Evolutionary conservation across 2,329 filamentous ascomycete species (phyloP).

Genomic region (Ceratocystis destructans): DNA sequence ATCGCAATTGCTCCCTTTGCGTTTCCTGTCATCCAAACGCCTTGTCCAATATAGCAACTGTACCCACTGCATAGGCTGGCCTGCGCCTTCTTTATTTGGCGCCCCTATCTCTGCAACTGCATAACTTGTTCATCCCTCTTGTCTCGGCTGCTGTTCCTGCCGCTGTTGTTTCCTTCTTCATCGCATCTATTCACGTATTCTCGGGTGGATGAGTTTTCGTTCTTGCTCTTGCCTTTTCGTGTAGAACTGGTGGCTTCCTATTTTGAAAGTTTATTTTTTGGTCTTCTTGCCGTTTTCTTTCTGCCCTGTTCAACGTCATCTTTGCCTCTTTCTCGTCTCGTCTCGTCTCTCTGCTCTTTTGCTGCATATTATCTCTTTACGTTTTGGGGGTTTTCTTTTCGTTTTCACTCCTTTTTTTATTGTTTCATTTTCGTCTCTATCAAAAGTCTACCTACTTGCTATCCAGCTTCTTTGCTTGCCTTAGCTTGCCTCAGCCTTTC

Average conservation of each 20-base stretch:
- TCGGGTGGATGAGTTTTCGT: neutral
- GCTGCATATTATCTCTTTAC: neutral
- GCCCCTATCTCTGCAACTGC: neutral
- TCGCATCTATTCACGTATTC: neutral
- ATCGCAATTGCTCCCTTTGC: neutral
- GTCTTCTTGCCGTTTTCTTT: neutral
- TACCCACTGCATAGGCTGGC: neutral
- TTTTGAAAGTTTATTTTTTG: neutral
- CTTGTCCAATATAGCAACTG: neutral
- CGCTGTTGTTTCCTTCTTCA: neutral
- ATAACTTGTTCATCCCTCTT: neutral
- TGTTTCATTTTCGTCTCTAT: neutral
- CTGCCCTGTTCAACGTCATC: neutral
- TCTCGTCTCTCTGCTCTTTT: neutral
- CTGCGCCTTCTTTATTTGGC: neutral
- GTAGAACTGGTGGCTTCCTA: slow-evolving; percentile 1
- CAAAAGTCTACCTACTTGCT: neutral
- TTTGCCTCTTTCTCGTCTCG: neutral
- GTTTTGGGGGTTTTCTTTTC: neutral
- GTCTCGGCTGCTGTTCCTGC: too few relatives aligned
- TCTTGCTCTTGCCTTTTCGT: neutral
- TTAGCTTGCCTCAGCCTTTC: neutral
- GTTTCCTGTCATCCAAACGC: neutral
- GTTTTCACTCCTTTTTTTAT: neutral
- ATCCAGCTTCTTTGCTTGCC: neutral